Evolutionary conservation across 2,329 filamentous ascomycete species (phyloP).

Genomic region (Neoscytalidium dimidiatum): DNA sequence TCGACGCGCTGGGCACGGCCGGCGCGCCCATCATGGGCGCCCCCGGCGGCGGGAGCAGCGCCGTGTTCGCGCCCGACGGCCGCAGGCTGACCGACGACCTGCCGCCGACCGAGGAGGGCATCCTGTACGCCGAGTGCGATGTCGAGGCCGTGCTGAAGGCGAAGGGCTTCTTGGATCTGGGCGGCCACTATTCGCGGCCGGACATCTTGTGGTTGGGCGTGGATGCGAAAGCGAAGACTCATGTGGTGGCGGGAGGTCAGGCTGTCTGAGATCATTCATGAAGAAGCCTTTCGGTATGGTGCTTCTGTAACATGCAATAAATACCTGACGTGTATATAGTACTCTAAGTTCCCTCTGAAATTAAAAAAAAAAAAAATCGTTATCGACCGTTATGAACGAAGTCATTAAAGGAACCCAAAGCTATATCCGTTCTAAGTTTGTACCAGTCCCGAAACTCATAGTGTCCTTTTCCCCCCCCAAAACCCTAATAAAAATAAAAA

Average conservation of each 20-base stretch:
- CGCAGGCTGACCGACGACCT: constrained; percentile 45
- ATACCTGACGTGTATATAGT: too few relatives aligned
- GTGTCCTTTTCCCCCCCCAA: neutral
- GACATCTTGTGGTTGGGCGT: constrained; percentile 14
- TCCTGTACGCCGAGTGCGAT: constrained; percentile 55
- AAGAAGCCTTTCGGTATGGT: neutral
- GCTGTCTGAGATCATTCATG: neutral
- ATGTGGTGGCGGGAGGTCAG: neutral
- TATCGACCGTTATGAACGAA: too few relatives aligned
- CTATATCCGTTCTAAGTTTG: neutral
- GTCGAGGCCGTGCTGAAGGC: constrained; percentile 43
- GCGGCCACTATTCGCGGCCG: constrained; percentile 20
- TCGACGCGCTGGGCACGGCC: constrained; percentile 46
- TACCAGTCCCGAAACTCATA: neutral
- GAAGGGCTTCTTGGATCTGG: constrained; percentile 48
- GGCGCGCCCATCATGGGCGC: constrained; percentile 43
- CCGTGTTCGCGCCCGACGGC: constrained; percentile 57
- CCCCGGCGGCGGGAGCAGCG: constrained; percentile 50
- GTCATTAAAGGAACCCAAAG: too few relatives aligned
- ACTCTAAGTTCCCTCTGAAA: too few relatives aligned
- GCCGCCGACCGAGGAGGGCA: constrained; percentile 46
- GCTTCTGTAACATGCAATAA: too few relatives aligned
- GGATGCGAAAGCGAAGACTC: neutral
- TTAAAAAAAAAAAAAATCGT: neutral
- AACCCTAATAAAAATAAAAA: neutral